Conservation (phyloP, 345 rosid genomes). For the Schrenkiella parvula region DNA sequence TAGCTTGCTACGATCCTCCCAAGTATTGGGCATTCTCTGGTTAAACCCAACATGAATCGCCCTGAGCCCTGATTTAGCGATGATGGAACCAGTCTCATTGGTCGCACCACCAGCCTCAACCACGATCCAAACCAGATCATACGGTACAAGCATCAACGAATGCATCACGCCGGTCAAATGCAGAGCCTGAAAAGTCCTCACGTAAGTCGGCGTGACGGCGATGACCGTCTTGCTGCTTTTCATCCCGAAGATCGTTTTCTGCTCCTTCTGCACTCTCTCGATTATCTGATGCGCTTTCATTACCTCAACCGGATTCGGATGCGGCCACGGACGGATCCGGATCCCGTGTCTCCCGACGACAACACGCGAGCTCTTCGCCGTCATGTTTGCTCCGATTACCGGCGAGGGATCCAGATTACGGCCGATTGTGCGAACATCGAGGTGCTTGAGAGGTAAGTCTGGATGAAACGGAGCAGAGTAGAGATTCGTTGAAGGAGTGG, state of each 20-base stretch:
- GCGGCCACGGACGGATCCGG: conserved; percentile 99
- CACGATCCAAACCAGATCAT: conserved; percentile 89
- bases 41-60: conserved; percentile 60
- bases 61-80: conserved; percentile 62
- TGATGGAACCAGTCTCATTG: conserved; percentile 69
- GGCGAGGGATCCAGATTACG: conserved; percentile 24
- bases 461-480: conserved; percentile 63
- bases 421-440: conserved; percentile 29
- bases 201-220: conserved; percentile 91
- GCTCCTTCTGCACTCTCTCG: conserved; percentile 88
- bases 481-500: conserved; percentile 52
- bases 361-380: conserved; percentile 55
- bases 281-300: conserved; percentile 91
- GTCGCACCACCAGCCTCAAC: conserved; percentile 87
- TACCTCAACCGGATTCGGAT: conserved; percentile 84
- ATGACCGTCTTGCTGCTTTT: conserved; percentile 60
- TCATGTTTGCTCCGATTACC: conserved; percentile 17
- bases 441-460: conserved; percentile 21
- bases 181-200: conserved; percentile 83
- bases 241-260: conserved; percentile 65
- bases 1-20: conserved; percentile 66
- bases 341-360: conserved; percentile 98
- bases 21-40: conserved; percentile 67
- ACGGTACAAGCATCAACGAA: conserved; percentile 80
- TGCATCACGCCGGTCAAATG: conserved; percentile 95